phyloP scores from a whole-genome alignment of 1,284 basidiomycete species.

The Polyporus tsugae region DNA sequence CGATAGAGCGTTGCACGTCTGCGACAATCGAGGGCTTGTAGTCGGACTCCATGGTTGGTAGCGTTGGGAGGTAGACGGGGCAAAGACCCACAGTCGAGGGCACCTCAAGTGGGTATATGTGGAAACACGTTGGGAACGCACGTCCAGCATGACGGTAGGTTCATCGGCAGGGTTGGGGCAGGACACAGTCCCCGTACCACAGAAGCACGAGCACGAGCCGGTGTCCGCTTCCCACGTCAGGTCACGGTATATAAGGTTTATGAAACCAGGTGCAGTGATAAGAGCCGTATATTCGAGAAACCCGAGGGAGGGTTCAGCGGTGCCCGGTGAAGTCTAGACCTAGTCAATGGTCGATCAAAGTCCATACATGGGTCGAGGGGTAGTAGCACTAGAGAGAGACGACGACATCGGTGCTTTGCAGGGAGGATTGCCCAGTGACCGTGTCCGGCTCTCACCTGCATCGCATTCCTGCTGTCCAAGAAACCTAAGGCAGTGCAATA shows the following conservation, averaged over 20 bases:
- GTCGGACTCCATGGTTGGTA: background rate
- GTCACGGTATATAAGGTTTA: background rate
- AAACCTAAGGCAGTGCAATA: too few relatives aligned
- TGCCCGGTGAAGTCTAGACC: background rate
- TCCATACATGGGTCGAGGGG: too few relatives aligned
- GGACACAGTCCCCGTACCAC: background rate
- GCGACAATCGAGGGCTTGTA: constrained; percentile 13
- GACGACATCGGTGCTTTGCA: too few relatives aligned
- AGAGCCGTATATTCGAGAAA: background rate
- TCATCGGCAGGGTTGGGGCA: background rate
- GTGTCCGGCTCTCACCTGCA: too few relatives aligned
- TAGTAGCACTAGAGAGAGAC: too few relatives aligned
- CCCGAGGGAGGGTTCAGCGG: background rate
- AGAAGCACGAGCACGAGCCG: constrained; percentile 1
- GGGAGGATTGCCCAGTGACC: too few relatives aligned
- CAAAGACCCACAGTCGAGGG: background rate
- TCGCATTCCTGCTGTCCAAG: too few relatives aligned
- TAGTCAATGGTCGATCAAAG: background rate
- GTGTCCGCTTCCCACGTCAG: background rate
- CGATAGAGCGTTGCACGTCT: constrained; percentile 12
- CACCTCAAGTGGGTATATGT: background rate
- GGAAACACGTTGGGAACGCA: constrained; percentile 15
- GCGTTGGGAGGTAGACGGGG: background rate
- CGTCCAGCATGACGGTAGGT: background rate
- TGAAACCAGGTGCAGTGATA: background rate